Percentiles rank a stretch among this genome's conserved stretches.
These are phyloP conservation scores for Grosmannia huntii DNA, from an alignment of 2,329 filamentous ascomycete genomes.

Conservation along the genomic window DNA sequence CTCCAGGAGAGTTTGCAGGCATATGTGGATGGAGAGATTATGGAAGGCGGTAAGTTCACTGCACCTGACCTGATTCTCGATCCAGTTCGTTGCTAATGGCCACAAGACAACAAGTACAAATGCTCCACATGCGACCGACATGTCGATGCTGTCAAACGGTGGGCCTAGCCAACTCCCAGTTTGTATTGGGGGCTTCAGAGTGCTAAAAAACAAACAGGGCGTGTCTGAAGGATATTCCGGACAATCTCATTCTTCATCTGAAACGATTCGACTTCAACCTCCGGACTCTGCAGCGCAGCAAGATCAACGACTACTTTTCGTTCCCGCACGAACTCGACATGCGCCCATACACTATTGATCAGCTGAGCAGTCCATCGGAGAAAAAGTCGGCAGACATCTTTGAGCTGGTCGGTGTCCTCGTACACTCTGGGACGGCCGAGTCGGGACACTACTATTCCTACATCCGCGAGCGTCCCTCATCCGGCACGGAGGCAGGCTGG, in stretches of 20 bases:
- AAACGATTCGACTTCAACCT: conserved; percentile 80
- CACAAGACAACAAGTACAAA: conserved; percentile 86
- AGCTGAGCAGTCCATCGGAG: conserved; percentile 52
- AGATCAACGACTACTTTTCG: conserved; percentile 90
- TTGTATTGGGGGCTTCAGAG: background rate
- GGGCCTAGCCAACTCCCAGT: conserved; percentile 10
- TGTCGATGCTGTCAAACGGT: conserved; percentile 87
- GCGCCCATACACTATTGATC: conserved; percentile 77
- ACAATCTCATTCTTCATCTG: conserved; percentile 90
- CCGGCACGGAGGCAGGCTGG: conserved; percentile 45
- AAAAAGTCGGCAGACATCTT: conserved; percentile 60
- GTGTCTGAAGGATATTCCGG: conserved; percentile 81
- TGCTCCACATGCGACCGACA: conserved; percentile 81
- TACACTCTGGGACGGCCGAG: conserved; percentile 85
- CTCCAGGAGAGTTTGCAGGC: conserved; percentile 81
- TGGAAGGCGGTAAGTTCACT: conserved; percentile 63
- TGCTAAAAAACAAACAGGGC: conserved; percentile 39
- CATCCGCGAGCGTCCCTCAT: conserved; percentile 62
- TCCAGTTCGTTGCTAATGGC: background rate
- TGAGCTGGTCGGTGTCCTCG: conserved; percentile 86
- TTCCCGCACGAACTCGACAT: conserved; percentile 80
- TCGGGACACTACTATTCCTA: conserved; percentile 97
- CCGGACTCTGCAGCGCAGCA: conserved; percentile 64
- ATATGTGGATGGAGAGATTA: conserved; percentile 92
- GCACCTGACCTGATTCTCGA: background rate